Conservation (phyloP, 352 stramenopile genomes). For the Pythium plurisporium region DNA sequence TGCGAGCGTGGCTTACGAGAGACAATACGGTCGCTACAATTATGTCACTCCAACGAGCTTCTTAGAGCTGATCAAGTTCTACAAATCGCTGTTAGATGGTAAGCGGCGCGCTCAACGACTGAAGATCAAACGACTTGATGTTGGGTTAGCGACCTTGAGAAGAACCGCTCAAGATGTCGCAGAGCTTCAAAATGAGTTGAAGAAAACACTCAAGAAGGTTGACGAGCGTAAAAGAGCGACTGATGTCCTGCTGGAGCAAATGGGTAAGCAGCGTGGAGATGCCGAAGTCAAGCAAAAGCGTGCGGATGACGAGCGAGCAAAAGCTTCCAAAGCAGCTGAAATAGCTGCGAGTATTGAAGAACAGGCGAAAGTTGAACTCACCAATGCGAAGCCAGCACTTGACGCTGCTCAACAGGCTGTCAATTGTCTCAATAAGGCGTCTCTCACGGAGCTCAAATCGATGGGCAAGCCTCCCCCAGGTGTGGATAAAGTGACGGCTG, state of each 20-base stretch:
- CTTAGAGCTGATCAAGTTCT: conserved; percentile 91
- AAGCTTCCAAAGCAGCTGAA: conserved; percentile 65
- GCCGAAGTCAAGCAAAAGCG: conserved; percentile 83
- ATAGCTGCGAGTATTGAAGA: conserved; percentile 60
- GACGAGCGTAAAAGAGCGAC: conserved; percentile 88
- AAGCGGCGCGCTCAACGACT: conserved; percentile 52
- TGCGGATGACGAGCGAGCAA: conserved; percentile 74
- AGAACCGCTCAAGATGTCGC: conserved; percentile 81
- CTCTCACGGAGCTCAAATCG: conserved; percentile 83
- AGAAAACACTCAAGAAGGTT: conserved; percentile 87
- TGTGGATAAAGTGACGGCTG: conserved; percentile 88
- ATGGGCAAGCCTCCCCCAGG: conserved; percentile 85
- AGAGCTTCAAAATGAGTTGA: conserved; percentile 78
- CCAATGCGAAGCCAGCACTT: conserved; percentile 76
- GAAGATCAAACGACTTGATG: conserved; percentile 81
- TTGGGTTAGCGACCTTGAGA: conserved; percentile 77
- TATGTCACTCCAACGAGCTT: conserved; percentile 93
- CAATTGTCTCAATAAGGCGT: conserved; percentile 88
- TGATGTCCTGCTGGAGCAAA: conserved; percentile 83
- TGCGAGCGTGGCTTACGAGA: conserved; percentile 72
- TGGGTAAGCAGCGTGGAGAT: conserved; percentile 87
- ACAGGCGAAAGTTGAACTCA: conserved; percentile 66
- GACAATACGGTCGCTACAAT: conserved; percentile 76
- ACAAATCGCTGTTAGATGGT: conserved; percentile 65
- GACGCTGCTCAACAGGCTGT: conserved; percentile 82